Evolutionary conservation across 805 yeast genomes (phyloP).

Genomic region (Debaryomyces prosopidis): DNA sequence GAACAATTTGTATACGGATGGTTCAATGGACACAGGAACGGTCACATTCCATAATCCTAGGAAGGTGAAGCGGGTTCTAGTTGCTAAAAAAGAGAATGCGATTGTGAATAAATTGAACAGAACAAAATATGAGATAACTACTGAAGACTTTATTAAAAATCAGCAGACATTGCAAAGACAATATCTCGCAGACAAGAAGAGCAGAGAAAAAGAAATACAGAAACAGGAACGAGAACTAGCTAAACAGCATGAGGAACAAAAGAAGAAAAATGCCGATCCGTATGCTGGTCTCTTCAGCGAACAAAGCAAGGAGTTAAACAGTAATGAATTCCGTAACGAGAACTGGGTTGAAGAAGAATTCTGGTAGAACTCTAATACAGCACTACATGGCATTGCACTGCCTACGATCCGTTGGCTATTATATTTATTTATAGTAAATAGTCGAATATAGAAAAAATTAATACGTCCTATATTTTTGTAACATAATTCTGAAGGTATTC

Average conservation of each 20-base stretch:
- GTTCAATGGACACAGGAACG: slow-evolving; percentile 76
- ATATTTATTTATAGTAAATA: background rate
- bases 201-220: slow-evolving; percentile 31
- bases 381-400: background rate
- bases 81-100: slow-evolving; percentile 57
- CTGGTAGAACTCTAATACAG: slow-evolving; percentile 15
- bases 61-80: slow-evolving; percentile 51
- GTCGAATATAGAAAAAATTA: background rate
- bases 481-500: background rate
- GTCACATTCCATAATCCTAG: slow-evolving; percentile 68
- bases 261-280: slow-evolving; percentile 30
- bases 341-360: slow-evolving; percentile 43
- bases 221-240: slow-evolving; percentile 33
- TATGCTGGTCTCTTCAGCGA: slow-evolving; percentile 37
- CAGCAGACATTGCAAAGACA: slow-evolving; percentile 30
- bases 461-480: background rate
- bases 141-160: slow-evolving; percentile 42
- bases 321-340: slow-evolving; percentile 34
- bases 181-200: slow-evolving; percentile 40
- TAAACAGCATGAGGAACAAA: slow-evolving; percentile 38
- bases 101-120: slow-evolving; percentile 63
- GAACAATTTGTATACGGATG: slow-evolving; percentile 63
- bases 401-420: background rate
- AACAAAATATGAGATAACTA: slow-evolving; percentile 57
- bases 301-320: slow-evolving; percentile 27